Percentiles rank a stretch among this genome's conserved stretches.
phyloP scores from a whole-genome alignment of 2,329 filamentous ascomycete genomes.

The Penicillium sp. region DNA sequence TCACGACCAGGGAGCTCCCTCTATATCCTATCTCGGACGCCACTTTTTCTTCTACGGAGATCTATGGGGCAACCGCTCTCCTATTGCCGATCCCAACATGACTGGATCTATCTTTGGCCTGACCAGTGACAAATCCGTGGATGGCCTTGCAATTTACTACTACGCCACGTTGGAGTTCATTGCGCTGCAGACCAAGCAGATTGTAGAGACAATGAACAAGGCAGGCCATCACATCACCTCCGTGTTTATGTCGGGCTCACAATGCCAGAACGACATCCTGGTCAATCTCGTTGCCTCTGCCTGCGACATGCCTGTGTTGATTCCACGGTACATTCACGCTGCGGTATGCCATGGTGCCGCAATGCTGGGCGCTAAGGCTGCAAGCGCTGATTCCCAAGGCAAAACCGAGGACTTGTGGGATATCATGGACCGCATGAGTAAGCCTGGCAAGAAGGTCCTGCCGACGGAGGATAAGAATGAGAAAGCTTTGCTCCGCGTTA shows the following conservation, averaged over 20 bases:
- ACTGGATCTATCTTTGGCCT: conserved; percentile 80
- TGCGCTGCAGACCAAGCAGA: conserved; percentile 89
- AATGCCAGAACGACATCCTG: conserved; percentile 91
- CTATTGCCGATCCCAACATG: conserved; percentile 87
- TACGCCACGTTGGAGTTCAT: conserved; percentile 97
- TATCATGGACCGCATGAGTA: conserved; percentile 98
- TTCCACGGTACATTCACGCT: conserved; percentile 88
- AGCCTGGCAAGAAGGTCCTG: conserved; percentile 78
- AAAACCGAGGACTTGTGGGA: conserved; percentile 85
- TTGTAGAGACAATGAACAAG: conserved; percentile 88
- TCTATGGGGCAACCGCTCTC: conserved; percentile 89
- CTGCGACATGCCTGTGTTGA: conserved; percentile 87
- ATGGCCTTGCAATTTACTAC: conserved; percentile 83
- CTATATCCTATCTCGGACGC: conserved; percentile 77
- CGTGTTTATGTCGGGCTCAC: conserved; percentile 98
- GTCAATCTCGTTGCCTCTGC: conserved; percentile 89
- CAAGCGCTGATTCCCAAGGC: conserved; percentile 70
- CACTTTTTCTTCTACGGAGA: conserved; percentile 99
- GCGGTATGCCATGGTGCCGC: conserved; percentile 97
- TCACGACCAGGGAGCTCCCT: conserved; percentile 65
- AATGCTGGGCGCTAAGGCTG: conserved; percentile 97
- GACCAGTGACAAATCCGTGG: conserved; percentile 75
- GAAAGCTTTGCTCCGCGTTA: conserved; percentile 75
- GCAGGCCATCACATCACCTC: conserved; percentile 81
- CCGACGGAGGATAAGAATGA: conserved; percentile 68